These are phyloP conservation scores for Fragaria iinumae DNA, from an alignment of 306 rosid genomes.

Conservation along the genomic window DNA sequence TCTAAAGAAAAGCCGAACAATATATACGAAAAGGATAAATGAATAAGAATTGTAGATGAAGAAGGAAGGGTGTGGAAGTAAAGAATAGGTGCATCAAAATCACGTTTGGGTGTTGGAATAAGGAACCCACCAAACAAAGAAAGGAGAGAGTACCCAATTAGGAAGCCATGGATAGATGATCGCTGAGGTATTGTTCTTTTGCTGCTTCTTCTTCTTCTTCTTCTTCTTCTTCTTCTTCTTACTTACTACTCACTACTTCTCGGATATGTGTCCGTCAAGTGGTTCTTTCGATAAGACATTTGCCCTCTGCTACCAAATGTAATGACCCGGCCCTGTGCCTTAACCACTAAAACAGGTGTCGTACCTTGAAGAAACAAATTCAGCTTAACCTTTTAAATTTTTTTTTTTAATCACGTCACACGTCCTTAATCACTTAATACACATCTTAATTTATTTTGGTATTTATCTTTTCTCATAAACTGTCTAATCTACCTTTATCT, in stretches of 20 bases:
- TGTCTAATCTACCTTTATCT: too few species aligned
- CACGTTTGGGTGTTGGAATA: neutral
- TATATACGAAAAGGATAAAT: neutral
- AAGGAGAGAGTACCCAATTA: neutral
- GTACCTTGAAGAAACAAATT: too few species aligned
- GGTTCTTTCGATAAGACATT: too few species aligned
- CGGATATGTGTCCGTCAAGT: too few species aligned
- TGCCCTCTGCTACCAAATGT: too few species aligned
- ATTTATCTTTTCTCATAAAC: too few species aligned
- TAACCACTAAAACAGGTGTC: too few species aligned
- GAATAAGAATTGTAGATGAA: conserved; percentile 20
- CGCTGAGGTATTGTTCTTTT: neutral
- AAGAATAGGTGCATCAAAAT: conserved; percentile 34
- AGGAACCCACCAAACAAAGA: neutral
- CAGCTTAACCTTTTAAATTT: too few species aligned
- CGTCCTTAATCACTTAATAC: too few species aligned
- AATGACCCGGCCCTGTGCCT: too few species aligned
- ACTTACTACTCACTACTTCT: neutral
- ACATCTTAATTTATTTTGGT: too few species aligned
- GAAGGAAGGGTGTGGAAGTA: conserved; percentile 35
- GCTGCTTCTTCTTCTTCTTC: neutral
- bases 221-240: neutral
- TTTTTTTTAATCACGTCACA: too few species aligned
- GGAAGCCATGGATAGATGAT: conserved; percentile 12
- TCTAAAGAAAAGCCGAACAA: conserved; percentile 19